Base-by-base conservation (phyloP, 2,329 filamentous ascomycete species). In the Rhexocercosporidium sp. region DNA sequence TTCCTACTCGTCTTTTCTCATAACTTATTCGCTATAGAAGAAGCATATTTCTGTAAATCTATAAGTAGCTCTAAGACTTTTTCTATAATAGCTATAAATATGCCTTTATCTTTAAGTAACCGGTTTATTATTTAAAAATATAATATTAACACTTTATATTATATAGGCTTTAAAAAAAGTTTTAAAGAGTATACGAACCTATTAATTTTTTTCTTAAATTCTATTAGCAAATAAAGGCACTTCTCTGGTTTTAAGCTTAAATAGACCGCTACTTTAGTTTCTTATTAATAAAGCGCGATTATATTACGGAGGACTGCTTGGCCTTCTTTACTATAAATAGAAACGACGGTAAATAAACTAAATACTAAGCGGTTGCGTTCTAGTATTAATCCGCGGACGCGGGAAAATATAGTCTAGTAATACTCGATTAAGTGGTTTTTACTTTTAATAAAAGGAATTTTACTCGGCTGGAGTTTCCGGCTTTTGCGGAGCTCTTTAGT, bases 201-300 rank as follows among this genome's bases (percentile, higher is more conserved):
- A 71, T 70, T 27, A 37, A 68, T 66, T 31, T 68, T 64, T 14
- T 46, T 54, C 37, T 64, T 64, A 64, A n/a, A 49, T 25, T 71
- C 51, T 64, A 31, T 47, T 44, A 29, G 20, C 18, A 49, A 61
- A 66, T 60, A 74, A 64, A 47, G 47, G 68, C 72, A 68, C 39
- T 65, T 73, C 53, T 73, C 67, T 68, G 59, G 72, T 65, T 72
- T 66, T 54, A 74, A 69, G 60, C 72, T 64, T 49, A 62, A 66
- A 59, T 69, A 60, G 51, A 64, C 69, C 25, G 68, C 59, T 41
- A 72, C 70, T 65, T 70, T 60, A 63, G 68, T 59, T 29, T 70
- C 61, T 66, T 69, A 49, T 67, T 65, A 12, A 67, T 62, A 74
- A 18, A 74, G 69, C 3, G 62, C 53, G 41, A 73, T 73, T 47